These are phyloP conservation scores for Linaria vulgaris DNA, from an alignment of 257 asterid species.

Conservation along the genomic window DNA sequence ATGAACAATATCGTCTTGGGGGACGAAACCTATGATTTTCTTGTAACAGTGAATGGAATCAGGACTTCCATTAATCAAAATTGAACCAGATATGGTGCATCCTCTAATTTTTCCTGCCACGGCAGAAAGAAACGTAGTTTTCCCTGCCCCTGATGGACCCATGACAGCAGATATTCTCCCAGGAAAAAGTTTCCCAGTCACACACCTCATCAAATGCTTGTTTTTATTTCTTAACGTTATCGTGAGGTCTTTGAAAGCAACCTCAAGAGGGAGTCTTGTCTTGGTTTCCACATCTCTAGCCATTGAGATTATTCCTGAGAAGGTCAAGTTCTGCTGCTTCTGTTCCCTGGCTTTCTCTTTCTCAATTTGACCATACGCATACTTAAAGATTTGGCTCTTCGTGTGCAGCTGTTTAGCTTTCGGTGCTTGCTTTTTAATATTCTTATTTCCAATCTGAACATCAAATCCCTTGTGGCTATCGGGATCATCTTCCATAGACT, in stretches of 20 bases:
- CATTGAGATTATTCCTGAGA: constrained; percentile 86
- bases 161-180: constrained; percentile 91
- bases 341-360: constrained; percentile 94
- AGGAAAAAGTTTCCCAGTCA: constrained; percentile 73
- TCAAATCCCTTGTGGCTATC: constrained; percentile 58
- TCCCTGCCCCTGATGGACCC: constrained; percentile 99
- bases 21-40: constrained; percentile 85
- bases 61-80: constrained; percentile 78
- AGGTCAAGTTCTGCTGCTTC: constrained; percentile 69
- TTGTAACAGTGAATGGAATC: constrained; percentile 78
- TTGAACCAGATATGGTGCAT: constrained; percentile 65
- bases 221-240: constrained; percentile 69
- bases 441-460: constrained; percentile 66
- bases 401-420: constrained; percentile 68
- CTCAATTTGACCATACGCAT: constrained; percentile 93
- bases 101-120: constrained; percentile 76
- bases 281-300: constrained; percentile 68
- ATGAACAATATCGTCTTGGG: constrained; percentile 97
- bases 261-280: constrained; percentile 77
- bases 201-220: constrained; percentile 85
- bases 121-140: constrained; percentile 92
- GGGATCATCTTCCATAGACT: constrained; percentile 57
- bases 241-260: constrained; percentile 82
- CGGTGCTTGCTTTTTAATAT: constrained; percentile 65
- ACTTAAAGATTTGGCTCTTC: constrained; percentile 88